Evolutionary conservation across 2,329 filamentous ascomycete genomes (phyloP), one percentile per base, ranked within the genome.

Genomic region (Arthrobotrys iridis): DNA sequence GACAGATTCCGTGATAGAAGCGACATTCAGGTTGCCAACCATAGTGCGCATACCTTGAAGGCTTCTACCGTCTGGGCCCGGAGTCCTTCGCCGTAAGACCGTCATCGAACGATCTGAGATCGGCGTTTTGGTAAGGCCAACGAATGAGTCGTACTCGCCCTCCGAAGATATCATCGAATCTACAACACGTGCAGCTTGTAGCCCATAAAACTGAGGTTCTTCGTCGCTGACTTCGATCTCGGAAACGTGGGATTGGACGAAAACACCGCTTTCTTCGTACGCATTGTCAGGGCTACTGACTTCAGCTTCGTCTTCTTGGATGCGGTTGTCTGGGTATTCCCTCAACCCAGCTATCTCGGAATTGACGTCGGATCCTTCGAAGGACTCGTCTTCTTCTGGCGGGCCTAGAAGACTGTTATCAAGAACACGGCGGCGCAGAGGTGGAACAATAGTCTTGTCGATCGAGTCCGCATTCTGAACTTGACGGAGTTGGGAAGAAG

Each of bases 11-110:
- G 48, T 45, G 2, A 77, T 64, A 48, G 78, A 79, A 64, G 70
- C 73, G 43, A 79, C 77, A 48, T 78, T 78, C 18, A 79, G 50
- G 35, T 78, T 78, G 11, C 77, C 77, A 45, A 79, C 78, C 77
- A 79, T 77, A 28, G 57, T 77, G 30, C 77, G 77, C 28, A 77
- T 64, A 4, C 73, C 66, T n/a, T 41, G 59, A 30, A 76, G 58
- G 41, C 72, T 76, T 71, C 60, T 60, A 24, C 72, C 65, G 15
- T 76, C 72, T 5, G 72, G 64, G 20, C 72, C 72, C 2, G 72
- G 66, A 11, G 66, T 76, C 26, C 72, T 41, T 45, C 71, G 43
- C n/a, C 71, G 63, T 4, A 63, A 57, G 7, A 75, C 20, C 6
- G 63, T 68, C 71, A 75, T 75, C 5, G 71, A 75, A 10, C 71